Evolutionary conservation across 257 asterid genomes (phyloP), one percentile per base, ranked within the genome.

Genomic region (Cordia subcordata): DNA sequence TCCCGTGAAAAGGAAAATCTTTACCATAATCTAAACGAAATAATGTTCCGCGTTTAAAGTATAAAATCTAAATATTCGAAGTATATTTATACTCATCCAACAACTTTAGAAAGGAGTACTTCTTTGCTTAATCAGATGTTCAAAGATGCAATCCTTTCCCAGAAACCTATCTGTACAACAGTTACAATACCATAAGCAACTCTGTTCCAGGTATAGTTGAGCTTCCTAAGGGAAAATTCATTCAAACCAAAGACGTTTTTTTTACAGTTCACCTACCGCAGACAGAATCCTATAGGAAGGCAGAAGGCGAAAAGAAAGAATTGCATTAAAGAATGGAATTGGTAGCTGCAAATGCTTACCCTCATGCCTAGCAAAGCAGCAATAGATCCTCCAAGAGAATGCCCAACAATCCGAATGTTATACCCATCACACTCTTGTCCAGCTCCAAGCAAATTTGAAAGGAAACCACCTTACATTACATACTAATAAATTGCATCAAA

Each of bases 331-430:
- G 2, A 10, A 42, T 8, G 47, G 15, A 42, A 10, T 42, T 42
- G 47, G 8, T 42, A 42, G 47, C 4, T 42, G 47, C 47, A 42
- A 61, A 51, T 22, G 37, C 61, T 37, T 66, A 62, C 73, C 72
- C 55, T 64, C 18, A 72, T 19, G 49, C 77, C 77, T 13, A 72
- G 45, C 58, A 72, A 38, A 39, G 77, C 58, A 56, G 77, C 77
- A 57, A 72, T 72, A 17, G 72, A 66, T 46, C 73, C 77, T 62
- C 73, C 77, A 32, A 72, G 77, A 56, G 77, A 72, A 58, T 72
- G 77, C 53, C 77, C 77, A n/a, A 72, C 77, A 50, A 72, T 62
- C 42, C 62, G 68, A 35, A 72, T 37, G 38, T 65, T 64, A 62
- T 72, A 72, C 42, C 72, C 73, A 12, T 66, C 69, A 57, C 77